phyloP scores from a whole-genome alignment of 495 filamentous ascomycete species.

The Emericellopsis terricola region DNA sequence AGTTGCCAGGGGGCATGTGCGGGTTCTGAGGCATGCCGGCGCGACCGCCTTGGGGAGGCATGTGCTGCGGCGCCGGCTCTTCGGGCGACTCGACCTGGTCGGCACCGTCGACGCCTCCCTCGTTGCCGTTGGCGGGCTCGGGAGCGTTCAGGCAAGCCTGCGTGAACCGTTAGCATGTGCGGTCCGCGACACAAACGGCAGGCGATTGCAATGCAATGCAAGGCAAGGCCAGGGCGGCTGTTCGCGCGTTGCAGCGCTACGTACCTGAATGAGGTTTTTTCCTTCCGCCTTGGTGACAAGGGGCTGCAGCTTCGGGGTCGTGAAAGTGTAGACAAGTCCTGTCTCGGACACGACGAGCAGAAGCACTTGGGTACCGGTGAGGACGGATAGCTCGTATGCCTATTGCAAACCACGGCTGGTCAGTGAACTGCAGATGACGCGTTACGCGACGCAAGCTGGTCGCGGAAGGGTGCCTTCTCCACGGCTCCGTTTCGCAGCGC shows the following conservation, averaged over 20 bases:
- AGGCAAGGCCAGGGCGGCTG: neutral
- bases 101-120: slow-evolving; percentile 74
- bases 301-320: slow-evolving; percentile 96
- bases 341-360: slow-evolving; percentile 97
- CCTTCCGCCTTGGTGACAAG: slow-evolving; percentile 97
- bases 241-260: slow-evolving; percentile 6
- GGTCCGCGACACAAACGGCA: neutral
- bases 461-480: neutral
- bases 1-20: slow-evolving; percentile 27
- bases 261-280: slow-evolving; percentile 98
- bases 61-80: slow-evolving; percentile 37
- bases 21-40: slow-evolving; percentile 31
- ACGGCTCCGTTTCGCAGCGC: no score
- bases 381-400: slow-evolving; percentile 95
- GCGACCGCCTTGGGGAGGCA: slow-evolving; percentile 35
- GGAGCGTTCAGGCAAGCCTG: slow-evolving; percentile 95
- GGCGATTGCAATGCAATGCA: neutral
- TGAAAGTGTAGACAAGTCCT: slow-evolving; percentile 97
- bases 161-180: slow-evolving; percentile 8
- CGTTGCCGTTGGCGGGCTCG: slow-evolving; percentile 68
- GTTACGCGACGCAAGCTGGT: slow-evolving; percentile 7
- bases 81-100: slow-evolving; percentile 46
- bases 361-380: slow-evolving; percentile 95
- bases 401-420: slow-evolving; percentile 18
- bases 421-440: slow-evolving; percentile 5